Evolutionary conservation across 306 rosid genomes (phyloP).

Genomic region (Dicorynia guianensis): DNA sequence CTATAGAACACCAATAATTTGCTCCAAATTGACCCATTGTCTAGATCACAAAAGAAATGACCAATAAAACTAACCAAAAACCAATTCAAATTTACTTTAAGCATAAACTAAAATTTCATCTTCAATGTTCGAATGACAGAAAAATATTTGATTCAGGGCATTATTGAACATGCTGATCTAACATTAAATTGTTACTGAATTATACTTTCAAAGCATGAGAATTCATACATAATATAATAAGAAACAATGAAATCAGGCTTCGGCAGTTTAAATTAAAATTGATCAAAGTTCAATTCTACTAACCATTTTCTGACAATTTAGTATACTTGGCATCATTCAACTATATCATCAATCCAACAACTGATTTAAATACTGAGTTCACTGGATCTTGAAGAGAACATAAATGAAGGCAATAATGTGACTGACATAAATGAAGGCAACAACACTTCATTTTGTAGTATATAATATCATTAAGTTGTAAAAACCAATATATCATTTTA

Average conservation of each 20-base stretch:
- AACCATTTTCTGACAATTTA: neutral
- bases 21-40: conserved; percentile 19
- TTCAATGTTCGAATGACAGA: conserved; percentile 15
- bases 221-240: neutral
- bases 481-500: no score
- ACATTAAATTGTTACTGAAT: neutral
- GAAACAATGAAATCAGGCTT: no score
- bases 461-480: no score
- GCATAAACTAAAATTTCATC: neutral
- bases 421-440: no score
- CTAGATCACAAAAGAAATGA: neutral
- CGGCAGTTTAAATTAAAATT: no score
- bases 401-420: no score
- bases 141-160: conserved; percentile 19
- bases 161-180: neutral
- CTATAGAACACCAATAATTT: conserved; percentile 16
- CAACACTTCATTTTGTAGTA: no score
- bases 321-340: neutral
- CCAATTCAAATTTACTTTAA: no score
- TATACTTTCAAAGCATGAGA: neutral
- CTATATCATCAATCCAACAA: no score
- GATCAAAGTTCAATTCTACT: neutral
- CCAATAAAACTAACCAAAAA: conserved; percentile 14
- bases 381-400: no score
- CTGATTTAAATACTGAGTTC: no score